Evolutionary conservation across 2,329 filamentous ascomycete species (phyloP).

Genomic region (Cryphonectria japonica): DNA sequence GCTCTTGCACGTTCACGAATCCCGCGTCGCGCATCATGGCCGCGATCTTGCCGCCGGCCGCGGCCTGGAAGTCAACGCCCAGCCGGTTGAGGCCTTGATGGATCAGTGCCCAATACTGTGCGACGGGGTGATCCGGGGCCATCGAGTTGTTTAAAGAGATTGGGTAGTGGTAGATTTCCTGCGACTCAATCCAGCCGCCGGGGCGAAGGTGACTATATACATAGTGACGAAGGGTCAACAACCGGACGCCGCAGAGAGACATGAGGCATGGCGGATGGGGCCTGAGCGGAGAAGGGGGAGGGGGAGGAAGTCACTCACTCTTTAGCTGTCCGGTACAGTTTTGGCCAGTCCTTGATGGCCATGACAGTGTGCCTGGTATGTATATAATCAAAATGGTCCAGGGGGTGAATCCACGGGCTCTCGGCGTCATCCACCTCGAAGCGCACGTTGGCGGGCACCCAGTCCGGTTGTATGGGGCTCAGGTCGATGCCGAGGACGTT

Average conservation of each 20-base stretch:
- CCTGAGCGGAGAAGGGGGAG: no score
- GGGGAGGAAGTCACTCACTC: slow-evolving; percentile 41
- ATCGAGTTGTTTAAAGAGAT: slow-evolving; percentile 51
- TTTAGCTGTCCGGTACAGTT: slow-evolving; percentile 49
- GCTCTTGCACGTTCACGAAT: slow-evolving; percentile 48
- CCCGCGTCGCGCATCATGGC: slow-evolving; percentile 45
- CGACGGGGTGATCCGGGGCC: slow-evolving; percentile 44
- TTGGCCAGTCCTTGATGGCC: slow-evolving; percentile 60
- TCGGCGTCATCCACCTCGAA: slow-evolving; percentile 68
- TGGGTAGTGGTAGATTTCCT: slow-evolving; percentile 48
- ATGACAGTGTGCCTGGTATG: slow-evolving; percentile 61
- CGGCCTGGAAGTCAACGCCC: slow-evolving; percentile 45
- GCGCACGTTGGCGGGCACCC: slow-evolving; percentile 61
- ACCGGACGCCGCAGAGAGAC: no score
- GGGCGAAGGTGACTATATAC: slow-evolving; percentile 43
- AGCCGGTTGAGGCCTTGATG: slow-evolving; percentile 39
- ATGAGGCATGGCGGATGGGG: no score
- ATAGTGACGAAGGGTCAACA: no score
- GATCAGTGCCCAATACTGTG: slow-evolving; percentile 36
- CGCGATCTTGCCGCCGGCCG: slow-evolving; percentile 38
- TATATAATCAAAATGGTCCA: slow-evolving; percentile 62
- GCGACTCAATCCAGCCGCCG: slow-evolving; percentile 58
- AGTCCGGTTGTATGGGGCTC: slow-evolving; percentile 50
- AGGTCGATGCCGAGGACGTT: slow-evolving; percentile 48
- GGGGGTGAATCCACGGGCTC: slow-evolving; percentile 56